Conservation (phyloP, 1,284 basidiomycete genomes). For the Malassezia sp. region DNA sequence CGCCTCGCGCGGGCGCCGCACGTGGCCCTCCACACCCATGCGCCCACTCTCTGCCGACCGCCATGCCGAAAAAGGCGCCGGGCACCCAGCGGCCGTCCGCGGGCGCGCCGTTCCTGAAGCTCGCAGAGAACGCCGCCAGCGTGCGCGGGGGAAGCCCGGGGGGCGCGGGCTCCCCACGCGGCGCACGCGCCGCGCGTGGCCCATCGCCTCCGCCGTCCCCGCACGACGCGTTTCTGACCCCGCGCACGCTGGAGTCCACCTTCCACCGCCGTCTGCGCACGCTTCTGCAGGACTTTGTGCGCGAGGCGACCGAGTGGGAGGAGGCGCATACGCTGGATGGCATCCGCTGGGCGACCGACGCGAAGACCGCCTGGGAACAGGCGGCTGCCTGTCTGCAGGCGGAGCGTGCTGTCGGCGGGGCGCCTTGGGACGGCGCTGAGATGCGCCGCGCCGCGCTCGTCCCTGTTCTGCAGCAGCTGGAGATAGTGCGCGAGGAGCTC, state of each 20-base stretch:
- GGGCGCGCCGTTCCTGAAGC: constrained; percentile 24
- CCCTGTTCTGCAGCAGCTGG: constrained; percentile 5
- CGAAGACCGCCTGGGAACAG: constrained; percentile 29
- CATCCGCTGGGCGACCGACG: constrained; percentile 29
- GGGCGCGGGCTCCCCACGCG: not conserved
- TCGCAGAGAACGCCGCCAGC: constrained; percentile 7
- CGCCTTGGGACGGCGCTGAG: constrained; percentile 16
- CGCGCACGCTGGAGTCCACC: constrained; percentile 29
- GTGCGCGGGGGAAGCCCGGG: not conserved
- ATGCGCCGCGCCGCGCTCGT: constrained; percentile 9
- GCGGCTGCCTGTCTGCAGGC: no score
- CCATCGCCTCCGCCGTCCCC: constrained; percentile 4
- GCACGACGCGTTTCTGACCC: constrained; percentile 18
- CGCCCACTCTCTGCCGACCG: not conserved
- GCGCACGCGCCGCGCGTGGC: not conserved
- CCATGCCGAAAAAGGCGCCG: constrained; percentile 8
- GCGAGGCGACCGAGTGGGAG: constrained; percentile 27
- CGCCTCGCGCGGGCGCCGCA: no score
- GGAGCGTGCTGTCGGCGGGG: no score
- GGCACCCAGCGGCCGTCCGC: constrained; percentile 1
- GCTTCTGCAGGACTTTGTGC: constrained; percentile 22
- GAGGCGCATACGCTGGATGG: constrained; percentile 35
- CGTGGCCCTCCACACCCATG: no score
- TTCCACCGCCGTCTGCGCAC: constrained; percentile 29
- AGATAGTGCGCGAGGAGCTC: constrained; percentile 8